Conservation (phyloP, 2,329 filamentous ascomycete species). For the Colletotrichum cereale region DNA sequence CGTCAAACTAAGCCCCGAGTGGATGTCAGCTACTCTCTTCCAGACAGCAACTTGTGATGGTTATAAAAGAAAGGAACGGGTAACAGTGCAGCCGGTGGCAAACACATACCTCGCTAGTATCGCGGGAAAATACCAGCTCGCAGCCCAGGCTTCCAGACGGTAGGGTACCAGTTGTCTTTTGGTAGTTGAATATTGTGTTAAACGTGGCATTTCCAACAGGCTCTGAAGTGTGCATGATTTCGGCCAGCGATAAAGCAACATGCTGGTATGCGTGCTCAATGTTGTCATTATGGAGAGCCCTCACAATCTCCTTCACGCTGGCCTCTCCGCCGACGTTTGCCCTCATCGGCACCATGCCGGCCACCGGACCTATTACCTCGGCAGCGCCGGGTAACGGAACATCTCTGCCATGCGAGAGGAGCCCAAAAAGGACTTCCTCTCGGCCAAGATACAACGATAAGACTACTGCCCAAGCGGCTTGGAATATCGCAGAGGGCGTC, state of each 20-base stretch:
- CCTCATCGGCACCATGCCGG: conserved; percentile 69
- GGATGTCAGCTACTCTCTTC: no score
- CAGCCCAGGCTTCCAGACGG: not conserved
- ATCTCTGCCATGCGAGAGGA: conserved; percentile 69
- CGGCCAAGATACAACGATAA: conserved; percentile 84
- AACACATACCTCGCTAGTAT: conserved; percentile 23
- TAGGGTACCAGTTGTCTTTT: not conserved
- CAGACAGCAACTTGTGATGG: no score
- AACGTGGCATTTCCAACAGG: conserved; percentile 5
- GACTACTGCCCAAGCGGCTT: conserved; percentile 82
- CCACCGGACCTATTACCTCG: conserved; percentile 70
- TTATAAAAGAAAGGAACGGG: no score
- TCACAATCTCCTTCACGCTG: not conserved
- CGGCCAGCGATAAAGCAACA: conserved; percentile 3
- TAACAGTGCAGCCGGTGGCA: accelerated
- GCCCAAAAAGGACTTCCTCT: conserved; percentile 78
- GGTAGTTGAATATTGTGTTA: conserved; percentile 32
- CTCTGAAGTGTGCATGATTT: conserved; percentile 7
- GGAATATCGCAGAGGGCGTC: conserved; percentile 81
- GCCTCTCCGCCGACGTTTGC: conserved; percentile 47
- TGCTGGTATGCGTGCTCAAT: conserved; percentile 18
- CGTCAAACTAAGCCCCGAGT: conserved; percentile 7
- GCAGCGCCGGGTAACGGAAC: conserved; percentile 60
- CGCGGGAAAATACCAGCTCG: conserved; percentile 8
- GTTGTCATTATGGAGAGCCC: conserved; percentile 1